Base-by-base conservation (phyloP, 2,329 filamentous ascomycete species). In the Trichoderma sp. region DNA sequence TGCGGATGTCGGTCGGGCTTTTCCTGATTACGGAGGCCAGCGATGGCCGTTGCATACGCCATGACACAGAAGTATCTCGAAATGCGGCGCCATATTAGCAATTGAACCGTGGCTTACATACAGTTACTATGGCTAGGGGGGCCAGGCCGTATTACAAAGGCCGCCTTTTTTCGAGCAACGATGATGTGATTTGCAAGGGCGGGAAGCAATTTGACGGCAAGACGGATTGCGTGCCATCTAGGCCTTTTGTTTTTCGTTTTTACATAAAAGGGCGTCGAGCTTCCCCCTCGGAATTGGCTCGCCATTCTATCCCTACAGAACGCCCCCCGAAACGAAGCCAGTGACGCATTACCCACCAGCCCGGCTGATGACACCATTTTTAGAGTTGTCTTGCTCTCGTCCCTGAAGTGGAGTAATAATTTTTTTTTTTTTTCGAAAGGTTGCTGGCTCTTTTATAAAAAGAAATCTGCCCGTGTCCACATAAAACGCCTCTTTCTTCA, bases 351-450 rank as follows among this genome's bases (percentile, higher is more conserved):
- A 59, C 33, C 35, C 74, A 75, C 68, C 71, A 59, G 29, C 24
- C 56, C 41, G 64, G 76, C 75, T 59, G 76, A 78, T 78, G 75
- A 78, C 77, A 77, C 77, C 77, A 78, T 78, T 67, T 71, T 78
- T 74, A 77, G 74, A 77, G 74, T 77, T 75, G 76, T 24, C 63
- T 56, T 65, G 68, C 63, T 65, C 60, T 74, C 31, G 67, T 72
- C 53, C 76, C 68, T 76, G 67, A 72, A 73, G 75, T 75, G 66
- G 73, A 72, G 73, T 21, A 56, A 56, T 65, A 45, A 59, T 59
- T 68, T 68, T 50, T 73, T 50, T 33, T 65, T 50, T 68, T 27
- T 67, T 72, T 60, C n/a, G 21, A 29, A 29, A 29, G 24, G 41
- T 50, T 29, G 50, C 24, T 64, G 21, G 33, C 41, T 67, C 5